Base-by-base conservation (phyloP, 176 grass and related monocot genomes). In the Juncus inflexus region DNA sequence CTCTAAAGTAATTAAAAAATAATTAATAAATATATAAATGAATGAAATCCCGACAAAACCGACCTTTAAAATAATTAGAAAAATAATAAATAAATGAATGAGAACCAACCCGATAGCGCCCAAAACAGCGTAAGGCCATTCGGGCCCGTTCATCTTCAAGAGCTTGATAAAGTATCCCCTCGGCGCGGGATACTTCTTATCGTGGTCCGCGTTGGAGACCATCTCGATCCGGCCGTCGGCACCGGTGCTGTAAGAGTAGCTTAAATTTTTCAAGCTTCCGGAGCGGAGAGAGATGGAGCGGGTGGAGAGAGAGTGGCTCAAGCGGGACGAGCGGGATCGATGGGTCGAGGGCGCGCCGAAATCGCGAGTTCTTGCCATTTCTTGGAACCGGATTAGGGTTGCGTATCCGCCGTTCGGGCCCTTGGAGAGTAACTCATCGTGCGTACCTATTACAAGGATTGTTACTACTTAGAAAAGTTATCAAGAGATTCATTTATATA, bases 151-250 rank as follows among this genome's bases (percentile, higher is more conserved):
- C 35, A 92, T 58, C 62, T 92, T 92, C 0, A 92, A 75, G 66
- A 92, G 89, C 15, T 76, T 92, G 71, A 92, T 68, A 59, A 92
- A 84, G 41, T 87, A 92, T 0, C 89, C 81, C 28, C 66, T 74
- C 15, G 89, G 84, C 2, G 84, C 81, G 2, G 84, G 89, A 45
- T 86, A 83, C 47, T 90, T 86, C 4, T 76, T 61, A 45, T 86
- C 83, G 42, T 90, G 86, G 62, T 92, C 89, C 0, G 84, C 84
- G 10, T 84, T 87, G 3, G 84, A 92, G 37, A 92, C 70, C 89
- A 92, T 92, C 71, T 92, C 89, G 2, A 92, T 87, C 12, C 81
- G 77, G 11, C 84, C 89, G 58, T 92, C 89, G 0, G 81, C 89
- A 0, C 89, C 84, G 0, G 89, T 92, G 54, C 89, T 92, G 58